phyloP scores from a whole-genome alignment of 495 filamentous ascomycete genomes.

The Aspergillus mulundensis region DNA sequence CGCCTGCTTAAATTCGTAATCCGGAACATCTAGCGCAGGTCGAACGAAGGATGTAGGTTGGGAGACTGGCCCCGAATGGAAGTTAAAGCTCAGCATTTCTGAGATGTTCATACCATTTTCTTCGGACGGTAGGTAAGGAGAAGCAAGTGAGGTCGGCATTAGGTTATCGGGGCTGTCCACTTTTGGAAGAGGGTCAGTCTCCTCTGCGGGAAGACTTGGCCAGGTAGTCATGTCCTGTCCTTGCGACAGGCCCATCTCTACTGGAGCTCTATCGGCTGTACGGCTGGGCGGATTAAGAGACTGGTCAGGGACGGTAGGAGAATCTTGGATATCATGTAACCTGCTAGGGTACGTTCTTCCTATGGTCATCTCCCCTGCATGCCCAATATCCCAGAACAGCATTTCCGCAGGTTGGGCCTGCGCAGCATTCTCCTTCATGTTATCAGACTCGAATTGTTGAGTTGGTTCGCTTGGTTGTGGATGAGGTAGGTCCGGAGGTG shows the following conservation, averaged over 20 bases:
- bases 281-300: conserved; percentile 14
- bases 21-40: conserved; percentile 20
- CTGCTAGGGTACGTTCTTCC: conserved; percentile 24
- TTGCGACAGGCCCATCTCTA: conserved; percentile 21
- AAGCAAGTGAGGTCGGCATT: conserved; percentile 19
- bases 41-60: conserved; percentile 38
- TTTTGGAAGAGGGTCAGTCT: conserved; percentile 13
- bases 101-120: conserved; percentile 30
- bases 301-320: conserved; percentile 28
- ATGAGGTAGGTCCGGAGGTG: conserved; percentile 14
- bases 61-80: conserved; percentile 29
- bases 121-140: conserved; percentile 17
- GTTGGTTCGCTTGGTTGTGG: conserved; percentile 1
- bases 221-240: conserved; percentile 22
- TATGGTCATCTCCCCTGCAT: conserved; percentile 16
- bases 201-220: conserved; percentile 21
- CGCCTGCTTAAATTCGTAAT: conserved; percentile 3
- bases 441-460: conserved; percentile 5
- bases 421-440: conserved; percentile 1
- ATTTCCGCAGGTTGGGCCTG: conserved; percentile 8
- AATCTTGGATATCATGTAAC: conserved; percentile 24
- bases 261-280: conserved; percentile 20
- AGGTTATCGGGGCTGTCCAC: conserved; percentile 18
- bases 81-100: conserved; percentile 29
- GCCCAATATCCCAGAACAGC: conserved; percentile 16